These are phyloP conservation scores for Silene latifolia DNA, from an alignment of 148 eudicot genomes.

Conservation along the genomic window DNA sequence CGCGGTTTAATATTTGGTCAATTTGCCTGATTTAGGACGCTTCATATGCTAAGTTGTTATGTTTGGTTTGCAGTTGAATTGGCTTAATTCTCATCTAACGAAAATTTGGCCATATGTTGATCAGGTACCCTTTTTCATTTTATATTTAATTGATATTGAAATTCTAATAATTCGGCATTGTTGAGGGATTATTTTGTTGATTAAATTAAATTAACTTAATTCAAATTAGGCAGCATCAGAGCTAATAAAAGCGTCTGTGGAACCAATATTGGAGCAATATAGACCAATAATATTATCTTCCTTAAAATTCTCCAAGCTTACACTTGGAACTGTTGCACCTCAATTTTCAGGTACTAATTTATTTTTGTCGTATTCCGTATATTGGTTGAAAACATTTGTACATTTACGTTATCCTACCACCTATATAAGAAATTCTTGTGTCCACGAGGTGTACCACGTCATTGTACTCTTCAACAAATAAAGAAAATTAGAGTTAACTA, in stretches of 20 bases:
- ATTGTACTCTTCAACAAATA: background rate
- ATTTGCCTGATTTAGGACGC: too few relatives aligned
- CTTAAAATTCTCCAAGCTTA: slow-evolving; percentile 75
- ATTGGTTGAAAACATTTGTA: background rate
- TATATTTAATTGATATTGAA: background rate
- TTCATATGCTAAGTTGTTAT: background rate
- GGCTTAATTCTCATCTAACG: slow-evolving; percentile 74
- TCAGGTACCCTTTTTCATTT: slow-evolving; percentile 39
- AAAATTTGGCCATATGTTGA: slow-evolving; percentile 94
- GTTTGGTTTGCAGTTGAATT: slow-evolving; percentile 60
- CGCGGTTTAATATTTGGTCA: too few relatives aligned
- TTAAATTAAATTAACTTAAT: background rate
- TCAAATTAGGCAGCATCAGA: slow-evolving; percentile 83
- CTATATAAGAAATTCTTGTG: too few relatives aligned
- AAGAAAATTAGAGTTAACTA: too few relatives aligned
- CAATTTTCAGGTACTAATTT: slow-evolving; percentile 71
- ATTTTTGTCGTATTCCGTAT: background rate
- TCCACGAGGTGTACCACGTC: background rate
- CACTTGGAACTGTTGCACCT: slow-evolving; percentile 96
- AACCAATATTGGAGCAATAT: slow-evolving; percentile 86
- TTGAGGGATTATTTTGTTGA: background rate
- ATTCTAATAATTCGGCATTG: background rate
- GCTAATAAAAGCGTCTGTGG: slow-evolving; percentile 80
- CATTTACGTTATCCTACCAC: background rate
- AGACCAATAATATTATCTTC: slow-evolving; percentile 79